These are phyloP conservation scores for Calycina herbarum DNA, from an alignment of 2,329 filamentous ascomycete species.

Conservation along the genomic window DNA sequence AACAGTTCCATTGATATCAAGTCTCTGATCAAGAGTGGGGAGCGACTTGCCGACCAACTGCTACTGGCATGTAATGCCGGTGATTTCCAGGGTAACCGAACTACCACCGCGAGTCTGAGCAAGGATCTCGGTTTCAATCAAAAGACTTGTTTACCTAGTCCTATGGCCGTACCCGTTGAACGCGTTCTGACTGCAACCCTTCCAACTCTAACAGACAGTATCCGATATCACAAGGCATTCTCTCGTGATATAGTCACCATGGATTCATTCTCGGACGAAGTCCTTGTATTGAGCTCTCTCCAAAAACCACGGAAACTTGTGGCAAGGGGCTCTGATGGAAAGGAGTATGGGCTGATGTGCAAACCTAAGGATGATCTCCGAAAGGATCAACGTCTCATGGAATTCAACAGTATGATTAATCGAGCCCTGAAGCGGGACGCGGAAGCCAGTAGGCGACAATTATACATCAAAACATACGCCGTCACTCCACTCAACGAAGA, in stretches of 20 bases:
- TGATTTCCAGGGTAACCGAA: conserved; percentile 67
- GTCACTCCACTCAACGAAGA: conserved; percentile 97
- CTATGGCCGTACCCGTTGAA: conserved; percentile 87
- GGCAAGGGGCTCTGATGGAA: conserved; percentile 85
- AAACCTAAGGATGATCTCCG: conserved; percentile 98
- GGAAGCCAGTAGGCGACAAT: conserved; percentile 82
- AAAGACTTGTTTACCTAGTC: conserved; percentile 75
- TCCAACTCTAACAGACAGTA: conserved; percentile 70
- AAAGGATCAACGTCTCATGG: conserved; percentile 97
- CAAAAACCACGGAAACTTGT: conserved; percentile 90
- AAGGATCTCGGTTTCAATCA: conserved; percentile 81
- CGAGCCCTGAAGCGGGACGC: conserved; percentile 87
- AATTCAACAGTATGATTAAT: conserved; percentile 99
- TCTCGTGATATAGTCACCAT: conserved; percentile 85
- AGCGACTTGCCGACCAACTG: conserved; percentile 80
- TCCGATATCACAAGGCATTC: conserved; percentile 82
- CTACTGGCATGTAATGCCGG: conserved; percentile 78
- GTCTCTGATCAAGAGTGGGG: conserved; percentile 71
- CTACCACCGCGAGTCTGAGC: conserved; percentile 69
- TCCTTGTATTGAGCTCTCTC: conserved; percentile 84
- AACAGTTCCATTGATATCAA: conserved; percentile 61
- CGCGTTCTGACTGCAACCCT: conserved; percentile 79
- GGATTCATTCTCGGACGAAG: conserved; percentile 77
- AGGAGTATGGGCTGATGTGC: conserved; percentile 84
- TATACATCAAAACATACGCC: conserved; percentile 96